Conservation (phyloP, 352 stramenopile genomes). For the Globisporangium paroecandrum region DNA sequence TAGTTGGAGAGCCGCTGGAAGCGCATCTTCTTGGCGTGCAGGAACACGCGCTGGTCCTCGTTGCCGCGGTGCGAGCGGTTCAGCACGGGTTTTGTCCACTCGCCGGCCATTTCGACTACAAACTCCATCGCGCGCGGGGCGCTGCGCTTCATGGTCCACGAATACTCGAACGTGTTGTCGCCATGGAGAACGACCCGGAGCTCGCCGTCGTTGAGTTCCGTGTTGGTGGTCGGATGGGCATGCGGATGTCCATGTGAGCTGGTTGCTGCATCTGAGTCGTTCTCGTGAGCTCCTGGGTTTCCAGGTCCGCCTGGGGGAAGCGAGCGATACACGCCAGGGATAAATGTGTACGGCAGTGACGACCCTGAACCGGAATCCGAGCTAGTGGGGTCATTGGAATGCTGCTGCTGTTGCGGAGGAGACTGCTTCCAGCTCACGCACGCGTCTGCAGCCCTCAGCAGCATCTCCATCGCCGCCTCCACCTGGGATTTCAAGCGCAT, state of each 20-base stretch:
- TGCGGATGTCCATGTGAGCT: not conserved
- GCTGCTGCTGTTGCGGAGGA: not conserved
- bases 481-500: constrained; percentile 53
- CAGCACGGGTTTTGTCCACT: constrained; percentile 68
- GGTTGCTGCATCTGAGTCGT: not conserved
- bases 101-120: constrained; percentile 56
- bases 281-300: not conserved
- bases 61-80: constrained; percentile 73
- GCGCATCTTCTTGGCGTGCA: constrained; percentile 50
- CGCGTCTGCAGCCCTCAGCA: constrained; percentile 54
- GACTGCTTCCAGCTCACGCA: constrained; percentile 57
- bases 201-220: constrained; percentile 33
- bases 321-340: constrained; percentile 56
- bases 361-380: not conserved
- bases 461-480: constrained; percentile 51
- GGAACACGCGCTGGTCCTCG: constrained; percentile 68
- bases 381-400: not conserved
- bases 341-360: constrained; percentile 38
- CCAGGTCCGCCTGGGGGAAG: not conserved
- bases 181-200: constrained; percentile 58
- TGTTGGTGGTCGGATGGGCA: not conserved
- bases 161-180: constrained; percentile 82
- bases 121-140: constrained; percentile 66
- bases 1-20: constrained; percentile 78
- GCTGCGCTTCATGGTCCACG: constrained; percentile 57